Evolutionary conservation across 2,329 filamentous ascomycete genomes (phyloP).

Genomic region (Exophiala sp.): DNA sequence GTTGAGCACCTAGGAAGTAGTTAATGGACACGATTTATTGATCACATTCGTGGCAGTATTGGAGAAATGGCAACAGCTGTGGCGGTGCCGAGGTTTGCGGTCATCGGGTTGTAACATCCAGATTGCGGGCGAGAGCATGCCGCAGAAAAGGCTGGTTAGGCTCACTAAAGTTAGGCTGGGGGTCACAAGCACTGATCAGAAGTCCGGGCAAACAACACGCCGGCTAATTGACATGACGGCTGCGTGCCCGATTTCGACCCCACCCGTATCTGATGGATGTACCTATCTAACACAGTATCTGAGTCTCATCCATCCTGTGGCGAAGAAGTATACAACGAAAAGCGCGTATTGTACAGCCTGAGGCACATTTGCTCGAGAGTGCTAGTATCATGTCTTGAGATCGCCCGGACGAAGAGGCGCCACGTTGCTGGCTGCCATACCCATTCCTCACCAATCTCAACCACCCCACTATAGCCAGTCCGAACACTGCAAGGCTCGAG

Average conservation of each 20-base stretch:
- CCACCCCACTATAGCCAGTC: constrained; percentile 9
- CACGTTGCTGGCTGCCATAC: constrained; percentile 26
- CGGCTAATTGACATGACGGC: too few species aligned
- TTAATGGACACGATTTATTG: constrained; percentile 8
- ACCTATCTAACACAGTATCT: neutral
- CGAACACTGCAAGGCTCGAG: neutral
- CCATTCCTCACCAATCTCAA: constrained; percentile 1
- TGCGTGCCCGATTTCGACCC: too few species aligned
- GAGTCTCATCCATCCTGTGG: constrained; percentile 4
- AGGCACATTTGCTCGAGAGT: constrained; percentile 10
- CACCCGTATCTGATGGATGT: too few species aligned
- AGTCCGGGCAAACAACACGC: too few species aligned
- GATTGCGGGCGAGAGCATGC: neutral
- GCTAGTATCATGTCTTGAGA: constrained; percentile 24
- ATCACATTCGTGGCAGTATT: neutral
- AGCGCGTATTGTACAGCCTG: constrained; percentile 2
- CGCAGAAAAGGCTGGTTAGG: neutral
- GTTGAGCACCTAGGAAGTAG: neutral
- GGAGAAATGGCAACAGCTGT: constrained; percentile 1
- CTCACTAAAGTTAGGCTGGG: neutral
- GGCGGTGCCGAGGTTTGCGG: neutral
- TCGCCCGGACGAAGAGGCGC: constrained; percentile 19
- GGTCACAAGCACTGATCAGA: neutral
- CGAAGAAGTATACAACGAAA: neutral
- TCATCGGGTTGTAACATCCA: too few species aligned